A percentile compares a stretch with the other conserved stretches of the same genome.
Evolutionary conservation across 805 yeast genomes (phyloP).

Genomic region (Wickerhamiella siamensis): DNA sequence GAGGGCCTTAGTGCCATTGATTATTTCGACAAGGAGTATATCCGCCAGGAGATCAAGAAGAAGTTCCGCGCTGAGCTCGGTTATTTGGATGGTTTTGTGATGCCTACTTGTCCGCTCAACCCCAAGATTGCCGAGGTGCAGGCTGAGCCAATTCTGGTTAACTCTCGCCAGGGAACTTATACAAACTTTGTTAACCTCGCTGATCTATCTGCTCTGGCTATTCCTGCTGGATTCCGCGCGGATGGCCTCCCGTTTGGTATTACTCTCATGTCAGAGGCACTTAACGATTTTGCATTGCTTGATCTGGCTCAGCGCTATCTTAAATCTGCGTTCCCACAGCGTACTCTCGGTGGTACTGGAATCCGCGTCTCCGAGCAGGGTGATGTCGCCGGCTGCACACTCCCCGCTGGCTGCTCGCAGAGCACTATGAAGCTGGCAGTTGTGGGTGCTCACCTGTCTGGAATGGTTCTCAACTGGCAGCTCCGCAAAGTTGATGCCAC

Average conservation of each 20-base stretch:
- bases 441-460: slow-evolving; percentile 88
- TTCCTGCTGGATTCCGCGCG: slow-evolving; percentile 77
- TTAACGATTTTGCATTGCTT: slow-evolving; percentile 77
- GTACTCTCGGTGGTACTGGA: slow-evolving; percentile 45
- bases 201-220: slow-evolving; percentile 79
- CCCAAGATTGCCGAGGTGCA: slow-evolving; percentile 65
- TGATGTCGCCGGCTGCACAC: slow-evolving; percentile 6
- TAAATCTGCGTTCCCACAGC: slow-evolving; percentile 29
- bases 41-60: slow-evolving; percentile 66
- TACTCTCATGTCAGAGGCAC: slow-evolving; percentile 67
- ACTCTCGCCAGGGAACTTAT: slow-evolving; percentile 94
- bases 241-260: slow-evolving; percentile 89
- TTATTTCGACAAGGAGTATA: slow-evolving; percentile 73
- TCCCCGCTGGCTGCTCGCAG: slow-evolving; percentile 15
- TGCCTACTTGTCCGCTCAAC: slow-evolving; percentile 89
- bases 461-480: slow-evolving; percentile 90
- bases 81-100: slow-evolving; percentile 60
- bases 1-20: slow-evolving; percentile 67
- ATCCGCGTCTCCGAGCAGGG: slow-evolving; percentile 31
- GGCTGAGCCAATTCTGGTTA: slow-evolving; percentile 65
- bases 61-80: slow-evolving; percentile 34
- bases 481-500: slow-evolving; percentile 69
- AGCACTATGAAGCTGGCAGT: slow-evolving; percentile 62
- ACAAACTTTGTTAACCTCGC: slow-evolving; percentile 93
- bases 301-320: slow-evolving; percentile 68